Evolutionary conservation across 139 green algal genomes (phyloP).

Genomic region (Chlamydomonas incerta): DNA sequence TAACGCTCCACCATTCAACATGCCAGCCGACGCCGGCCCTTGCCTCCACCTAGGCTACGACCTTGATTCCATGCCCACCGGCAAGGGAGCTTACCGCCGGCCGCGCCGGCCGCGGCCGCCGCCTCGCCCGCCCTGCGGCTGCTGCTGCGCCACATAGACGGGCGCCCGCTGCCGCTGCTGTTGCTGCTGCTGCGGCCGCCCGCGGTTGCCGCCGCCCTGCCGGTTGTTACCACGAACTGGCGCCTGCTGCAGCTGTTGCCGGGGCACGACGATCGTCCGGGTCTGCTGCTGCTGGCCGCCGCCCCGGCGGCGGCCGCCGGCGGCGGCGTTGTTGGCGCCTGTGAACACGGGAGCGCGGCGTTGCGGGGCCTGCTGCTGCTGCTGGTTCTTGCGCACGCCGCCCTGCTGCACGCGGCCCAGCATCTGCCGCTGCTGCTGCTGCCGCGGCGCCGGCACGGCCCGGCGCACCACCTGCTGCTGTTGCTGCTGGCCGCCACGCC

Average conservation of each 20-base stretch:
- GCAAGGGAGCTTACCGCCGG: too few species aligned
- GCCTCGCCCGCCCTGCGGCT: too few species aligned
- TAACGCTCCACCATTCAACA: too few species aligned
- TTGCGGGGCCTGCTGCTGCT: slow-evolving; percentile 9
- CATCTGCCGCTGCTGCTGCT: slow-evolving; percentile 23
- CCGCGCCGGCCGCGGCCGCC: too few species aligned
- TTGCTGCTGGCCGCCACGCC: slow-evolving; percentile 1
- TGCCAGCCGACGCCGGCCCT: too few species aligned
- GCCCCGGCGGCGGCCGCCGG: too few species aligned
- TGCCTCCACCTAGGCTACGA: too few species aligned
- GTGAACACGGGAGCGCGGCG: slow-evolving; percentile 13
- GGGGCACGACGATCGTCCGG: not conserved
- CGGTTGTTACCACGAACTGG: not conserved
- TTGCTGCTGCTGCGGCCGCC: not conserved
- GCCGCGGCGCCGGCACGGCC: not conserved
- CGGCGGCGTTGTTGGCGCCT: not conserved
- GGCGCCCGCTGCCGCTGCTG: slow-evolving; percentile 13
- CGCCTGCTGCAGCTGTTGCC: not conserved
- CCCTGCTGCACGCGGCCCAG: slow-evolving; percentile 21
- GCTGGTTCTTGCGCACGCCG: slow-evolving; percentile 29
- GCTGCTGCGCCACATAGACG: not conserved
- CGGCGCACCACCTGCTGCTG: slow-evolving; percentile 25
- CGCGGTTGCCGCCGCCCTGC: not conserved
- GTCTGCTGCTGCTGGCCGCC: not conserved
- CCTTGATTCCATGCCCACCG: too few species aligned